These are phyloP conservation scores for Sclerotinia subarctica DNA, from an alignment of 2,329 filamentous ascomycete species.

Conservation along the genomic window DNA sequence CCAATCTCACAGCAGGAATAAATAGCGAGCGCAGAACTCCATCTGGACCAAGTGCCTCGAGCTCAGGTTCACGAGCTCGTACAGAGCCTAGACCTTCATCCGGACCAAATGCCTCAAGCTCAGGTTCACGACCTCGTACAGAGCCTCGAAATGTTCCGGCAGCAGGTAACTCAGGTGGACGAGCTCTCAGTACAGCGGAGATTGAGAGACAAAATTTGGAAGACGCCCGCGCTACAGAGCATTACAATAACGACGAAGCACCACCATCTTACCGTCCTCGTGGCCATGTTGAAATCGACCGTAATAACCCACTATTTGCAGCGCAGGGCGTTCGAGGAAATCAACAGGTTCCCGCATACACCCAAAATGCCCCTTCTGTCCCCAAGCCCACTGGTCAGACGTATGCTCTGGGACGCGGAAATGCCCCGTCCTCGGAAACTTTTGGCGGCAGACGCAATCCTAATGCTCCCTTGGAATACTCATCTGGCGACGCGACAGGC, in stretches of 20 bases:
- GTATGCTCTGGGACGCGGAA: not conserved
- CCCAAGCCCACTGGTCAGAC: not conserved
- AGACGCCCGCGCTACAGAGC: not conserved
- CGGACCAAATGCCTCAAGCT: too few species aligned
- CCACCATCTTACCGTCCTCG: too few species aligned
- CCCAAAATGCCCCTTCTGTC: accelerated
- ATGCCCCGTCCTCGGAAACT: too few species aligned
- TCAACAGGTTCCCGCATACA: not conserved
- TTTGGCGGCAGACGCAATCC: not conserved
- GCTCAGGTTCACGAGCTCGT: not conserved
- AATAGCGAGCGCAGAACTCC: not conserved
- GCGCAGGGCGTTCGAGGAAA: too few species aligned
- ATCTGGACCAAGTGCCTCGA: too few species aligned
- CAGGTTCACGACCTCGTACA: not conserved
- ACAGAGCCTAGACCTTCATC: not conserved
- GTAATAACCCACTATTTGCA: too few species aligned
- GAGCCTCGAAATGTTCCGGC: too few species aligned
- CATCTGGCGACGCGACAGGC: not conserved
- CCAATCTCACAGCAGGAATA: not conserved
- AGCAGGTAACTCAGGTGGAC: not conserved
- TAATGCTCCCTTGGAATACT: not conserved
- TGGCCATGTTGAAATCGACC: too few species aligned
- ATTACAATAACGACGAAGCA: not conserved
- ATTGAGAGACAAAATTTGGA: not conserved
- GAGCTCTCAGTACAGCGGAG: not conserved